phyloP scores from a whole-genome alignment of 2,329 filamentous ascomycete genomes.

The Aspergillus cejpii region DNA sequence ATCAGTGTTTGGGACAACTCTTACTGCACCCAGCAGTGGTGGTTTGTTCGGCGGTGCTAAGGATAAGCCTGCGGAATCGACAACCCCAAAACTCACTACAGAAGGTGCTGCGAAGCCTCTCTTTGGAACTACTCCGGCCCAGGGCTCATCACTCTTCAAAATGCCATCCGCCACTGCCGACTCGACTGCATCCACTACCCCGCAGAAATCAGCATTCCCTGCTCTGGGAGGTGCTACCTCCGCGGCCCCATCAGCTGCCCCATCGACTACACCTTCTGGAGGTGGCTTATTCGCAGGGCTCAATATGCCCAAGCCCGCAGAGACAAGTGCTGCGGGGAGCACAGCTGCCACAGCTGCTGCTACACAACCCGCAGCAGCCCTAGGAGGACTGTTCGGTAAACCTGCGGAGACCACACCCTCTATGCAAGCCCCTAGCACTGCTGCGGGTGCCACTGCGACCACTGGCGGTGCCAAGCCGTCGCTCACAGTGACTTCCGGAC shows the following conservation, averaged over 20 bases:
- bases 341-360: constrained; percentile 27
- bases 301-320: constrained; percentile 25
- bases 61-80: constrained; percentile 27
- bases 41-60: constrained; percentile 30
- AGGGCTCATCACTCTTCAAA: constrained; percentile 25
- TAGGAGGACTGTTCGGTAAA: constrained; percentile 23
- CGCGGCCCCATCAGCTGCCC: constrained; percentile 27
- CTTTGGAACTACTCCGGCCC: constrained; percentile 21
- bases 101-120: constrained; percentile 24
- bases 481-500: constrained; percentile 24
- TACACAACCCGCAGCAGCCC: constrained; percentile 16
- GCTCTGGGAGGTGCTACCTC: constrained; percentile 24
- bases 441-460: constrained; percentile 18
- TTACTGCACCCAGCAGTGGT: constrained; percentile 17
- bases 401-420: constrained; percentile 21
- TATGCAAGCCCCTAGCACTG: constrained; percentile 16
- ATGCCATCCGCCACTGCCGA: constrained; percentile 22
- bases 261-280: constrained; percentile 25
- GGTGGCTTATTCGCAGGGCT: constrained; percentile 26
- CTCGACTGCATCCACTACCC: constrained; percentile 25
- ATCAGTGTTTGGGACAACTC: constrained; percentile 23
- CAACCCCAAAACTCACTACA: constrained; percentile 21
- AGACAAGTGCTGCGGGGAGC: constrained; percentile 23
- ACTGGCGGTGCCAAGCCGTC: constrained; percentile 20
- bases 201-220: constrained; percentile 33